Evolutionary conservation across 257 asterid species (phyloP), one percentile per base, ranked within the genome.

Genomic region (Striga asiatica): DNA sequence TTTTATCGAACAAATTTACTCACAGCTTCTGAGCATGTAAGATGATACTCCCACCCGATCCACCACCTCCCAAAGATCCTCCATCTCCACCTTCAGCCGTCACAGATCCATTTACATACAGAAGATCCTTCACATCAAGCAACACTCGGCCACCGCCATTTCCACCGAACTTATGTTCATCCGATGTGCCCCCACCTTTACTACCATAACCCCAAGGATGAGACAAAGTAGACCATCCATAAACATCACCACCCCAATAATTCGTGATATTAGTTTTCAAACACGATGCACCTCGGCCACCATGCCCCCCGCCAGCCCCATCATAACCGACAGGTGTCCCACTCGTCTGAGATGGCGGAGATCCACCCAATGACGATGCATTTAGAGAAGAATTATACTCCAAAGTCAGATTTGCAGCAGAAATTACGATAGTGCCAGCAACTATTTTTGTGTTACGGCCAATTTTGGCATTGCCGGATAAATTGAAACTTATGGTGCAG

Each of bases 261-360:
- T 71, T 76, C 14, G 87, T 81, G 21, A 56, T 60, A 56, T 76
- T 81, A 48, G 85, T 81, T 80, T 89, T 89, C 70, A 69, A 56
- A 71, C 98, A 89, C 57, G 98, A 86, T 59, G 98, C 96, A 34
- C 98, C 98, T 51, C 96, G 96, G 14, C 98, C 98, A 50, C 98
- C 98, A 73, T 89, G 98, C 66, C 98, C 98, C 56, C 98, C 98
- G 47, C 98, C 98, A 18, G 93, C 88, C 32, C 96, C 94, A 16
- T 86, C 96, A 72, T 70, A 54, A 66, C 94, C 93, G 73, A 86
- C 83, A 27, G 98, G 98, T 10, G 95, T 89, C 66, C 98, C 98
- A 62, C 96, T 89, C 49, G 96, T 83, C 73, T 89, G 98, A 64
- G 91, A 66, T 20, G 98, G 98, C 2, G 98, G 86, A 28, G 73